These are phyloP conservation scores for Mycena sanguinolenta DNA, from an alignment of 768 basidiomycete species.

Conservation along the genomic window DNA sequence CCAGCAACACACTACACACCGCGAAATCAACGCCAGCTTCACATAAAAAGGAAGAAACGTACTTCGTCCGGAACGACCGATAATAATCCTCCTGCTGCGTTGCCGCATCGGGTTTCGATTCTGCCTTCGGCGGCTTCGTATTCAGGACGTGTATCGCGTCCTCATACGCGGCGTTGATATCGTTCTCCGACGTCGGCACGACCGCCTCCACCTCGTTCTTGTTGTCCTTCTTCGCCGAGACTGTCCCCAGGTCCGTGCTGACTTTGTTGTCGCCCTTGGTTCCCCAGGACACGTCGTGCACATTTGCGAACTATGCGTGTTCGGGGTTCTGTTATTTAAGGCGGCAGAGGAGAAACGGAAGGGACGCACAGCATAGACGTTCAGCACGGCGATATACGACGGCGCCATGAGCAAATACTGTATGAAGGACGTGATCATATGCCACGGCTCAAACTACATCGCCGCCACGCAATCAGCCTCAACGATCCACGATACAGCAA, in stretches of 20 bases:
- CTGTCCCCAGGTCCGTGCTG: constrained; percentile 87
- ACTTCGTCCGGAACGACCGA: constrained; percentile 92
- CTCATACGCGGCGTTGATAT: constrained; percentile 91
- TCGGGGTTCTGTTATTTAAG: not conserved
- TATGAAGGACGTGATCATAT: constrained; percentile 97
- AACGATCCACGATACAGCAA: not conserved
- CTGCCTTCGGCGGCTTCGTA: constrained; percentile 82
- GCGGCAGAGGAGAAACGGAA: not conserved
- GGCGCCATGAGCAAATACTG: constrained; percentile 94
- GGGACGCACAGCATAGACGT: constrained; percentile 82
- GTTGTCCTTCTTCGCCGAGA: constrained; percentile 68
- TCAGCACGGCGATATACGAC: constrained; percentile 93
- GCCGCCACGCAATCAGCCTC: not conserved
- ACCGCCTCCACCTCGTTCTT: constrained; percentile 90
- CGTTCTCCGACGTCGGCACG: constrained; percentile 89
- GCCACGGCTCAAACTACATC: constrained; percentile 92
- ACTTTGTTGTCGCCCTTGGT: constrained; percentile 95
- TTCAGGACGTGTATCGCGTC: constrained; percentile 88
- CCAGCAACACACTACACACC: constrained; percentile 64
- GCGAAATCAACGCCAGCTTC: constrained; percentile 25
- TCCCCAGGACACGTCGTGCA: constrained; percentile 95
- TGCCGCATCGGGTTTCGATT: constrained; percentile 68
- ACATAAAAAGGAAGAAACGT: constrained; percentile 41
- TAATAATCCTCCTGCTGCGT: constrained; percentile 91
- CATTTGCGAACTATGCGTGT: constrained; percentile 82